Conservation (phyloP, 129 eudicot species). For the Deinandra increscens region DNA sequence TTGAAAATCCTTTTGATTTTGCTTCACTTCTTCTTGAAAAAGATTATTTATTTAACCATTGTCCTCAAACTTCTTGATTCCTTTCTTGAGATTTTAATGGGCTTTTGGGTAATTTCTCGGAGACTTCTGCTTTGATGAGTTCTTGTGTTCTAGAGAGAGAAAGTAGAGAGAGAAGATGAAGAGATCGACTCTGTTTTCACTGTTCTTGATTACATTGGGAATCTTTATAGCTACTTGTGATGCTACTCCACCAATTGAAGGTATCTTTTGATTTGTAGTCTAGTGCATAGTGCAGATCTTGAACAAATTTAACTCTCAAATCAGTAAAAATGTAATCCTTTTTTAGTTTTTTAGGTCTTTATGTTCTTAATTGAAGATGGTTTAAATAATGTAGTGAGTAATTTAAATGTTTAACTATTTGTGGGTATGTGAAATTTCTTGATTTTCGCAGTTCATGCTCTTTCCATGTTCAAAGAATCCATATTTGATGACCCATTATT, state of each 20-base stretch:
- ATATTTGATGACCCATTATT: slow-evolving; percentile 39
- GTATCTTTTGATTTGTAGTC: slow-evolving; percentile 22
- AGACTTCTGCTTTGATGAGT: slow-evolving; percentile 23
- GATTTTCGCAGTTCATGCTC: slow-evolving; percentile 41
- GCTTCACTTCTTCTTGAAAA: slow-evolving; percentile 8
- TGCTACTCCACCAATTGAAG: slow-evolving; percentile 38
- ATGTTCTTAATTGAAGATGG: slow-evolving; percentile 1
- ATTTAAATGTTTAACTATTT: background rate
- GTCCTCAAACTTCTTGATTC: background rate
- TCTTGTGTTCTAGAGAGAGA: slow-evolving; percentile 25
- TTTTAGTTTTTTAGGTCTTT: background rate
- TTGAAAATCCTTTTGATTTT: slow-evolving; percentile 20
- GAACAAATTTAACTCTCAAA: background rate
- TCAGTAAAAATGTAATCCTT: slow-evolving; percentile 1
- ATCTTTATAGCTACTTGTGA: slow-evolving; percentile 28
- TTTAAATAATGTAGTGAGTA: slow-evolving; percentile 23
- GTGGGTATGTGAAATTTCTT: slow-evolving; percentile 20
- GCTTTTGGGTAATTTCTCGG: background rate
- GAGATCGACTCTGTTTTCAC: slow-evolving; percentile 9
- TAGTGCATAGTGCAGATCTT: slow-evolving; percentile 27
- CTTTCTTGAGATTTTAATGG: slow-evolving; percentile 10
- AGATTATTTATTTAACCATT: slow-evolving; percentile 11
- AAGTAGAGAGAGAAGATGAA: slow-evolving; percentile 30
- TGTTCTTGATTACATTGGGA: slow-evolving; percentile 25
- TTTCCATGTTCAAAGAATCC: slow-evolving; percentile 36